Evolutionary conservation across 352 stramenopile genomes (phyloP).

Genomic region (Elongisporangium undulatum): DNA sequence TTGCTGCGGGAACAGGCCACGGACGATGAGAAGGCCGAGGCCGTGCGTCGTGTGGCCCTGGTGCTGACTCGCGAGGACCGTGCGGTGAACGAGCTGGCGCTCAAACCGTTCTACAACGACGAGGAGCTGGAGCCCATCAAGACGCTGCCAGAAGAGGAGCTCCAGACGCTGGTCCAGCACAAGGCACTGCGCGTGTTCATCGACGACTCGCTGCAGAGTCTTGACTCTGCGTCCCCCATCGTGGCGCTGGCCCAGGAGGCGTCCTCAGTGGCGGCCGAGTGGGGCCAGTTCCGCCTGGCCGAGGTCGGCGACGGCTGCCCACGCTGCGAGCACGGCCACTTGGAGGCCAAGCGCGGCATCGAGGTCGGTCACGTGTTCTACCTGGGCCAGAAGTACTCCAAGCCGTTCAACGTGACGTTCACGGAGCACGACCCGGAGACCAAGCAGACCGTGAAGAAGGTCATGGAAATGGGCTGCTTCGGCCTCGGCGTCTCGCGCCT

Average conservation of each 20-base stretch:
- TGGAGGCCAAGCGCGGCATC: conserved; percentile 79
- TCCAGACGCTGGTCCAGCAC: conserved; percentile 11
- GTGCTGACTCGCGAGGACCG: conserved; percentile 59
- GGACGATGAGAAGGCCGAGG: conserved; percentile 10
- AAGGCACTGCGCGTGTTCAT: conserved; percentile 50
- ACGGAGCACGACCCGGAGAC: conserved; percentile 28
- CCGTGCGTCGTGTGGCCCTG: conserved; percentile 23
- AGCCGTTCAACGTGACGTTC: conserved; percentile 67
- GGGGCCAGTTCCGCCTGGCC: conserved; percentile 61
- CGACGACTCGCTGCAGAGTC: conserved; percentile 54
- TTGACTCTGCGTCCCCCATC: conserved; percentile 6
- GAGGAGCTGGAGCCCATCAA: conserved; percentile 46
- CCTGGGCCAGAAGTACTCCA: conserved; percentile 87
- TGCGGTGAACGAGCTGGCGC: conserved; percentile 58
- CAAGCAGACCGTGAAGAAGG: conserved; percentile 28
- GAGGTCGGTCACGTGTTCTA: conserved; percentile 90
- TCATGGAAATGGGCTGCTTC: conserved; percentile 88
- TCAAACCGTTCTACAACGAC: conserved; percentile 66
- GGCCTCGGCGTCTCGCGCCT: conserved; percentile 83
- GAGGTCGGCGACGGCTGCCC: conserved; percentile 62
- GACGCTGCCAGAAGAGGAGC: conserved; percentile 7
- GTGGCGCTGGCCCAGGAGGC: conserved; percentile 9
- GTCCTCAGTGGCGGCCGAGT: conserved; percentile 12
- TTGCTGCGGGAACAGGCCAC: conserved; percentile 27
- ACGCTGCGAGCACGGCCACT: conserved; percentile 31